Evolutionary conservation across 78 protist genomes (phyloP).

Genomic region (Thecamonas trahens): DNA sequence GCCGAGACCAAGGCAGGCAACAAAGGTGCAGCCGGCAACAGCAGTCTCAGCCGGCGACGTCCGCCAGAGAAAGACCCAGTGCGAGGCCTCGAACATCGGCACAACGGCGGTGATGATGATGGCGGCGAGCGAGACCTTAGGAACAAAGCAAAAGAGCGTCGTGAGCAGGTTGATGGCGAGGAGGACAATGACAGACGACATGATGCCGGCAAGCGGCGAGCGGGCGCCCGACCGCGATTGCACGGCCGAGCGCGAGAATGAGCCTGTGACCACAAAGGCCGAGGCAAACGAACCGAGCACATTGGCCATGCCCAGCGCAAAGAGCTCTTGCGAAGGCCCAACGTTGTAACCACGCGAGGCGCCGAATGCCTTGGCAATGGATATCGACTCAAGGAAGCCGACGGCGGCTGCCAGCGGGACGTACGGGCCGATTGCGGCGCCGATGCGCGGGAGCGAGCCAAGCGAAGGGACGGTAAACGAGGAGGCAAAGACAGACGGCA

Average conservation of each 20-base stretch:
- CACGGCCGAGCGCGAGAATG: not conserved
- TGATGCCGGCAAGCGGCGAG: not conserved
- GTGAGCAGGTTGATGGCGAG: not conserved
- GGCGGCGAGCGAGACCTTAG: slow-evolving; percentile 5
- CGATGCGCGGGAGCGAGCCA: not conserved
- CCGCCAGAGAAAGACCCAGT: not conserved
- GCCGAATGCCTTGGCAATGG: slow-evolving; percentile 3
- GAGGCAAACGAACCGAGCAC: not conserved
- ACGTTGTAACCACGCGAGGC: no score
- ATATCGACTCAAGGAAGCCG: not conserved
- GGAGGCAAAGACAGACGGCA: not conserved
- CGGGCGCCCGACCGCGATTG: not conserved
- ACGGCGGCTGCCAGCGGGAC: not conserved
- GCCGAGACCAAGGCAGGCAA: not conserved
- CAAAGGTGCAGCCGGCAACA: not conserved
- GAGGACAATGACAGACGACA: not conserved
- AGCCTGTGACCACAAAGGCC: not conserved
- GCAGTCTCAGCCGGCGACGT: not conserved
- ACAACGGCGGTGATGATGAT: slow-evolving; percentile 6
- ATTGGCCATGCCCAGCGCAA: not conserved
- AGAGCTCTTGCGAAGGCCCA: not conserved
- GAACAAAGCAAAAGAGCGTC: not conserved
- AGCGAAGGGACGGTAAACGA: not conserved
- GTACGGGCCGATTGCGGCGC: not conserved
- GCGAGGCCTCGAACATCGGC: not conserved